These are phyloP conservation scores for Allodekkera sacchari DNA, from an alignment of 805 yeast genomes.

Conservation along the genomic window DNA sequence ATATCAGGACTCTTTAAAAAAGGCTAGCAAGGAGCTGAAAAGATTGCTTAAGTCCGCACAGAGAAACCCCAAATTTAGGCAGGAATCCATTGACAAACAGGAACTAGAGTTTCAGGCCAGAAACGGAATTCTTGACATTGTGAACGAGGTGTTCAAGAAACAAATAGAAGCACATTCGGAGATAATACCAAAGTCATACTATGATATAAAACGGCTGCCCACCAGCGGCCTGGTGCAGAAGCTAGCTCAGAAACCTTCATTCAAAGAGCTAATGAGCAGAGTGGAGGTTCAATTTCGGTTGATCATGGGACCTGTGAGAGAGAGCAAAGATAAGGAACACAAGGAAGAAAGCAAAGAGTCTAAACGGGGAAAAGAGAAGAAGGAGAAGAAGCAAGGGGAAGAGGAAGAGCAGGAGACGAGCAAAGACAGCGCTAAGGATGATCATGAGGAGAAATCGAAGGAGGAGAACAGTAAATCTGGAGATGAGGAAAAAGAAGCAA, in stretches of 20 bases:
- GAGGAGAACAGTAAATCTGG: constrained; percentile 6
- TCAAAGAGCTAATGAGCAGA: constrained; percentile 22
- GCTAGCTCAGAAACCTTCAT: too few relatives aligned
- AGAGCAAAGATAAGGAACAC: constrained; percentile 9
- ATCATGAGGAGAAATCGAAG: constrained; percentile 28
- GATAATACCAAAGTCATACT: constrained; percentile 28
- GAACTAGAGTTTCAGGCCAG: constrained; percentile 7
- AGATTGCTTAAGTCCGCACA: constrained; percentile 9
- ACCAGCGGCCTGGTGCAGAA: too few relatives aligned
- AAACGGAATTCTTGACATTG: constrained; percentile 14
- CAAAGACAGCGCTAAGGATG: constrained; percentile 39
- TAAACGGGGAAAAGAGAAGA: constrained; percentile 10
- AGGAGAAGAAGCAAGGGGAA: constrained; percentile 21
- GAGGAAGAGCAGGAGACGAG: constrained; percentile 20
- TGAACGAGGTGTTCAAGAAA: constrained; percentile 7
- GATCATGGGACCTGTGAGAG: constrained; percentile 20
- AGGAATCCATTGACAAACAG: constrained; percentile 1
- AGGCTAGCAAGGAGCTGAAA: constrained; percentile 31
- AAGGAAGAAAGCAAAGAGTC: constrained; percentile 11
- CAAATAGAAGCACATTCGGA: constrained; percentile 8
- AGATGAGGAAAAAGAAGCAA: constrained; percentile 48
- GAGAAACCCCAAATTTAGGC: constrained; percentile 2
- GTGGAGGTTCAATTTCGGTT: constrained; percentile 19
- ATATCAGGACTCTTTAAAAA: constrained; percentile 35
- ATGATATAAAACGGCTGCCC: constrained; percentile 26